A percentile compares a stretch with the other conserved stretches of the same genome.
Conservation (phyloP, 2,329 filamentous ascomycete species). For the Aspergillus quadrilineatus region DNA sequence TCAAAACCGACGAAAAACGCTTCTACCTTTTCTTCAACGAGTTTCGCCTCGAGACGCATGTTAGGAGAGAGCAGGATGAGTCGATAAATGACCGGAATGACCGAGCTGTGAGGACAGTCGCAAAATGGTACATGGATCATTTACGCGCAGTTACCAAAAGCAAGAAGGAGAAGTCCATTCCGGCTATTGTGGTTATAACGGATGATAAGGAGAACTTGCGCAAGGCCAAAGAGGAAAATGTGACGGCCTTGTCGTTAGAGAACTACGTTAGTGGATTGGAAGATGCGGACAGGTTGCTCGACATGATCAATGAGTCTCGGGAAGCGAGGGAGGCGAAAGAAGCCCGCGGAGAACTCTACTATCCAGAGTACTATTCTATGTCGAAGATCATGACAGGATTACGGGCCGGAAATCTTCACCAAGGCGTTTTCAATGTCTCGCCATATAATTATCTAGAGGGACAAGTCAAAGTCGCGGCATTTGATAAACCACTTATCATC, state of each 20-base stretch:
- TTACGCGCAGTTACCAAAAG: slow-evolving; percentile 60
- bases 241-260: slow-evolving; percentile 66
- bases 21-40: slow-evolving; percentile 99
- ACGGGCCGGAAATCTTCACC: slow-evolving; percentile 83
- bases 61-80: slow-evolving; percentile 72
- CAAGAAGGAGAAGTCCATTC: slow-evolving; percentile 58
- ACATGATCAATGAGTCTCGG: slow-evolving; percentile 85
- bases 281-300: slow-evolving; percentile 79
- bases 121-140: slow-evolving; percentile 87
- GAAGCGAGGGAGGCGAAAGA: slow-evolving; percentile 65
- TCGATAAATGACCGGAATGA: slow-evolving; percentile 97
- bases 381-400: slow-evolving; percentile 94
- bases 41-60: slow-evolving; percentile 88
- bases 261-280: slow-evolving; percentile 84
- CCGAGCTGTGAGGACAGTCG: slow-evolving; percentile 79
- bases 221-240: slow-evolving; percentile 71
- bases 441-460: slow-evolving; percentile 98
- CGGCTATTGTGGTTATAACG: slow-evolving; percentile 86
- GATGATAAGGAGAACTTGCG: slow-evolving; percentile 85
- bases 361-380: slow-evolving; percentile 83
- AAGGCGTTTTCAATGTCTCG: slow-evolving; percentile 93
- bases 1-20: slow-evolving; percentile 92
- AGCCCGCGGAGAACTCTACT: slow-evolving; percentile 70
- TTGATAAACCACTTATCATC: slow-evolving; percentile 83
- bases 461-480: slow-evolving; percentile 83